A percentile compares a stretch with the other conserved stretches of the same genome.
Evolutionary conservation across 106 monocot species (phyloP).

Genomic region (Phalaenopsis aphrodite): DNA sequence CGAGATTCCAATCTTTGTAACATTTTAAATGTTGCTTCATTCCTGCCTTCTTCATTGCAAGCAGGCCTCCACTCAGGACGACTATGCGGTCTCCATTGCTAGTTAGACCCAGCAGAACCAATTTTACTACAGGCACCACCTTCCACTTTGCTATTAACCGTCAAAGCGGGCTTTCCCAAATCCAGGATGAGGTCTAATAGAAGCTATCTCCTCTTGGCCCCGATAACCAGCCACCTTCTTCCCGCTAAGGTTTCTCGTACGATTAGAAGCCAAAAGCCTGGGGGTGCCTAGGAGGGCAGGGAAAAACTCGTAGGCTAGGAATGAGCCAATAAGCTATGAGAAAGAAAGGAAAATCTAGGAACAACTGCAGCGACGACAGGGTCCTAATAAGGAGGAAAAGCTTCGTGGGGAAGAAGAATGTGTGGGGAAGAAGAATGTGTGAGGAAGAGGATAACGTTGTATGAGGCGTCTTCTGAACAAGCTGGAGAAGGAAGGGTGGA

Average conservation of each 20-base stretch:
- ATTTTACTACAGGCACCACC: not conserved
- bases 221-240: not conserved
- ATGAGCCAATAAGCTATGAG: constrained; percentile 1
- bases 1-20: not conserved
- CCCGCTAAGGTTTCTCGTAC: not conserved
- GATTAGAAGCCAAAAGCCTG: constrained; percentile 1
- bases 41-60: not conserved
- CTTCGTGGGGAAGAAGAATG: not conserved
- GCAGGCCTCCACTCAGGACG: not conserved
- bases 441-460: not conserved
- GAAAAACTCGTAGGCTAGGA: not conserved
- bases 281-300: not conserved
- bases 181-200: not conserved
- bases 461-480: too few species aligned
- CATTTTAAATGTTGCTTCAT: not conserved
- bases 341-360: not conserved
- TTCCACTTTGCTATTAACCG: not conserved
- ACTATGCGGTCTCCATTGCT: not conserved
- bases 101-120: not conserved
- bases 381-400: not conserved
- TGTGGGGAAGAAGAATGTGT: not conserved
- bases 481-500: too few species aligned
- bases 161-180: not conserved
- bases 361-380: not conserved
- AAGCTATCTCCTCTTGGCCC: too few species aligned